Evolutionary conservation across 2,329 filamentous ascomycete species (phyloP).

Genomic region (Alternaria triticimaculans): DNA sequence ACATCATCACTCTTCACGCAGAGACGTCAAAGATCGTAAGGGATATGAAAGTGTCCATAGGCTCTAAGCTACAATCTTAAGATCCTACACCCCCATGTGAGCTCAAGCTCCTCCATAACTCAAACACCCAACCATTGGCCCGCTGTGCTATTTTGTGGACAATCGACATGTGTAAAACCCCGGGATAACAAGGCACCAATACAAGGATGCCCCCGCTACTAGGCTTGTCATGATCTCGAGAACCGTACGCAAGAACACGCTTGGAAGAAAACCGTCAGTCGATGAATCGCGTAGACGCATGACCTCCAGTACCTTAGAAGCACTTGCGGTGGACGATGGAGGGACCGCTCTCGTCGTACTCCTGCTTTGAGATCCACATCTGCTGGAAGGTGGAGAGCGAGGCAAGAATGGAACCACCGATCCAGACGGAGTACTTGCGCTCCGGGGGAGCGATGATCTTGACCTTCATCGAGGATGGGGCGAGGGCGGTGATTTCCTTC

Average conservation of each 20-base stretch:
- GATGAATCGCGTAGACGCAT: conserved; percentile 8
- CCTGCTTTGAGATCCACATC: conserved; percentile 99
- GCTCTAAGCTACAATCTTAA: conserved; percentile 51
- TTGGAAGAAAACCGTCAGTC: conserved; percentile 34
- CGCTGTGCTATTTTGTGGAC: conserved; percentile 50
- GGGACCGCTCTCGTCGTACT: conserved; percentile 99
- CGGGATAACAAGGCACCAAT: conserved; percentile 46
- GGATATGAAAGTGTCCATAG: conserved; percentile 44
- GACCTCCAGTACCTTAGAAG: conserved; percentile 80
- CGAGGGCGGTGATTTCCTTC: conserved; percentile 99
- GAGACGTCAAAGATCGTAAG: conserved; percentile 14
- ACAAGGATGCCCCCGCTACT: conserved; percentile 44
- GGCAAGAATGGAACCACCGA: conserved; percentile 99
- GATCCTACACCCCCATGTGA: conserved; percentile 41
- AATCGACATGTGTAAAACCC: conserved; percentile 44
- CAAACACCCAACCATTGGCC: conserved; percentile 47
- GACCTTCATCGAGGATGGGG: conserved; percentile 99
- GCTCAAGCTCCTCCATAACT: conserved; percentile 47
- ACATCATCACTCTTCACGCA: conserved; percentile 2
- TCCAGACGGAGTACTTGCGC: conserved; percentile 99
- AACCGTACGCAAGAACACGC: conserved; percentile 45
- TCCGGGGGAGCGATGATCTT: conserved; percentile 99
- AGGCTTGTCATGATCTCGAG: conserved; percentile 48
- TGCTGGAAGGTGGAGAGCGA: conserved; percentile 99
- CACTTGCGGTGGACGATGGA: conserved; percentile 99